A percentile compares a stretch with the other conserved stretches of the same genome.
Evolutionary conservation across 257 asterid genomes (phyloP).

Genomic region (Lithospermum erythrorhizon): DNA sequence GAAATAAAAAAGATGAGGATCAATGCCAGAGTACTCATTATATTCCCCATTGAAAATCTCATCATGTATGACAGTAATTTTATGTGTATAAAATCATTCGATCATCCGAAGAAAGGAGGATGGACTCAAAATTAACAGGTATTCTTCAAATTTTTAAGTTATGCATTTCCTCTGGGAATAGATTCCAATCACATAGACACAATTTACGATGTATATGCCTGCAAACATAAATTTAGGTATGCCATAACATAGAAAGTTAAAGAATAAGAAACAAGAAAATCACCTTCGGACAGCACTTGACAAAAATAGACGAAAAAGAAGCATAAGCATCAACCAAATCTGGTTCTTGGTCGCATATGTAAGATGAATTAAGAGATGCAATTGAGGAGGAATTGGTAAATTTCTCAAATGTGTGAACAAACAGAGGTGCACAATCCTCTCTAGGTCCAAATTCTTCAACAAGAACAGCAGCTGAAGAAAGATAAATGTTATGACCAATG

Average conservation of each 20-base stretch:
- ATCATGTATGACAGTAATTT: neutral
- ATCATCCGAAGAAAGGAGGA: neutral
- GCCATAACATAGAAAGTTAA: constrained; percentile 5
- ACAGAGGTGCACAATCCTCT: constrained; percentile 68
- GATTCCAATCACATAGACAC: neutral
- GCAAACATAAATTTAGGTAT: neutral
- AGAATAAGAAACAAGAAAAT: constrained; percentile 12
- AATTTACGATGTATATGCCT: neutral
- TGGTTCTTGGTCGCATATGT: constrained; percentile 91
- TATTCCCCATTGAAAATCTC: neutral
- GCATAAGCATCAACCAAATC: constrained; percentile 87
- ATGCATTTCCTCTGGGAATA: no score
- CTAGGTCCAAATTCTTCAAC: constrained; percentile 73
- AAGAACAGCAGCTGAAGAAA: constrained; percentile 52
- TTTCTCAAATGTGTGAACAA: constrained; percentile 59
- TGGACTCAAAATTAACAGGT: neutral
- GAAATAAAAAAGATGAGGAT: constrained; percentile 3
- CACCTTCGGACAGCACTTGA: constrained; percentile 73
- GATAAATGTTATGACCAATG: neutral
- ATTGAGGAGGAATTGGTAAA: constrained; percentile 67
- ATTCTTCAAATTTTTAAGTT: neutral
- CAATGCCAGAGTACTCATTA: neutral
- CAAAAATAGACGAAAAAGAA: constrained; percentile 60
- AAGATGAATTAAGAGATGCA: constrained; percentile 76
- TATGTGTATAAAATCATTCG: neutral